These are phyloP conservation scores for Diospyros kaki DNA, from an alignment of 148 eudicot genomes.

Conservation along the genomic window DNA sequence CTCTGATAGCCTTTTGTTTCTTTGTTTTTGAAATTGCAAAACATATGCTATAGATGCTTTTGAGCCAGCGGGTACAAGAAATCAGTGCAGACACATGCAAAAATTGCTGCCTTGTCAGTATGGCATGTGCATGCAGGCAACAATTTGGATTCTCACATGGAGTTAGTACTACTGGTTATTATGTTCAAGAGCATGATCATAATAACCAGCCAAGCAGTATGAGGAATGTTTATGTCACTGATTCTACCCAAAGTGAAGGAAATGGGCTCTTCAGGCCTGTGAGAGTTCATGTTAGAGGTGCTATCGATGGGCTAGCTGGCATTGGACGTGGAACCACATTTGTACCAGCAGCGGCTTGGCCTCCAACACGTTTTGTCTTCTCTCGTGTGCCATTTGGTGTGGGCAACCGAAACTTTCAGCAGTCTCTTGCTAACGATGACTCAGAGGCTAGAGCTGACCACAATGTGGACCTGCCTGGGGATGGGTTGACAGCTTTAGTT, in stretches of 20 bases:
- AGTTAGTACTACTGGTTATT: conserved; percentile 56
- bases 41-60: conserved; percentile 65
- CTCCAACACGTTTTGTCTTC: conserved; percentile 91
- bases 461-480: conserved; percentile 69
- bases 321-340: conserved; percentile 85
- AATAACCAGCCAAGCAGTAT: conserved; percentile 43
- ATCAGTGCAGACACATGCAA: conserved; percentile 87
- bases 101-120: conserved; percentile 72
- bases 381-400: conserved; percentile 88
- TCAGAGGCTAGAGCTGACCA: conserved; percentile 75
- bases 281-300: conserved; percentile 87
- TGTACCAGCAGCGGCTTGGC: conserved; percentile 77
- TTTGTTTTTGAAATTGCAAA: not conserved
- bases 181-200: conserved; percentile 73
- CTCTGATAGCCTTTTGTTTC: conserved; percentile 4
- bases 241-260: conserved; percentile 73
- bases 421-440: conserved; percentile 81
- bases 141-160: conserved; percentile 67
- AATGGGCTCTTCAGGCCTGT: conserved; percentile 86
- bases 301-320: conserved; percentile 95
- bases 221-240: conserved; percentile 63
- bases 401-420: conserved; percentile 82
- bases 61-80: conserved; percentile 95
- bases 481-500: conserved; percentile 94
- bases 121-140: conserved; percentile 88